phyloP scores from a whole-genome alignment of 78 protist species.

The Tieghemostelium lacteum region DNA sequence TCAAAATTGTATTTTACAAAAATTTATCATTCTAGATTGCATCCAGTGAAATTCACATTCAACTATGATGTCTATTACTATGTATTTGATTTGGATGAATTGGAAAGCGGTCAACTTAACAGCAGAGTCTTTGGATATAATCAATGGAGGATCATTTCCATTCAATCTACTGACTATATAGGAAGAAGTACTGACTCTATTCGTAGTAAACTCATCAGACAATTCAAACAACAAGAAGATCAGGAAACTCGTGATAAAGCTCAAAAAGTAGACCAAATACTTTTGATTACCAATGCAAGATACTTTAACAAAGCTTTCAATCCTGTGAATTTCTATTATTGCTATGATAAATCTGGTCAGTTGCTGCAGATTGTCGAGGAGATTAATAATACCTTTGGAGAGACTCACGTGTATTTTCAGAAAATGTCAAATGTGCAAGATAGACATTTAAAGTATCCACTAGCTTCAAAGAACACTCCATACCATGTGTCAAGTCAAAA shows the following conservation, averaged over 20 bases:
- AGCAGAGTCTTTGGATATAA: slow-evolving; percentile 25
- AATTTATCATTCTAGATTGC: slow-evolving; percentile 47
- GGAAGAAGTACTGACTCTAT: slow-evolving; percentile 15
- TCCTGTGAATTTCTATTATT: slow-evolving; percentile 56
- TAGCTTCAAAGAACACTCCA: neutral
- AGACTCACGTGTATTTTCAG: slow-evolving; percentile 59
- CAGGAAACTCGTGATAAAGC: slow-evolving; percentile 4
- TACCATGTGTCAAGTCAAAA: slow-evolving; percentile 2
- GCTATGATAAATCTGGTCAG: neutral
- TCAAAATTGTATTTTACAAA: slow-evolving; percentile 28
- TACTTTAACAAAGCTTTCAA: slow-evolving; percentile 37
- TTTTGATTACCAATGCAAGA: slow-evolving; percentile 38
- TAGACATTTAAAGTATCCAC: neutral
- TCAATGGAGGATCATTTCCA: neutral
- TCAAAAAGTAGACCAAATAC: neutral
- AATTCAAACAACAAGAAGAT: too few relatives aligned
- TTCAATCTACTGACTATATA: slow-evolving; percentile 28
- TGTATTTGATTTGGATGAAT: slow-evolving; percentile 54
- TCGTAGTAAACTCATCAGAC: slow-evolving; percentile 1
- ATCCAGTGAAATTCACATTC: slow-evolving; percentile 48
- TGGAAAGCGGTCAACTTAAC: slow-evolving; percentile 27
- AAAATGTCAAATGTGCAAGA: neutral
- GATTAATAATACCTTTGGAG: slow-evolving; percentile 74
- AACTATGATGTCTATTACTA: slow-evolving; percentile 36
- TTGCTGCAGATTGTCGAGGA: slow-evolving; percentile 42